A percentile compares a stretch with the other conserved stretches of the same genome.
These are phyloP conservation scores for Chaetomiaceae sp. DNA, from an alignment of 2,329 filamentous ascomycete genomes.

Conservation along the genomic window DNA sequence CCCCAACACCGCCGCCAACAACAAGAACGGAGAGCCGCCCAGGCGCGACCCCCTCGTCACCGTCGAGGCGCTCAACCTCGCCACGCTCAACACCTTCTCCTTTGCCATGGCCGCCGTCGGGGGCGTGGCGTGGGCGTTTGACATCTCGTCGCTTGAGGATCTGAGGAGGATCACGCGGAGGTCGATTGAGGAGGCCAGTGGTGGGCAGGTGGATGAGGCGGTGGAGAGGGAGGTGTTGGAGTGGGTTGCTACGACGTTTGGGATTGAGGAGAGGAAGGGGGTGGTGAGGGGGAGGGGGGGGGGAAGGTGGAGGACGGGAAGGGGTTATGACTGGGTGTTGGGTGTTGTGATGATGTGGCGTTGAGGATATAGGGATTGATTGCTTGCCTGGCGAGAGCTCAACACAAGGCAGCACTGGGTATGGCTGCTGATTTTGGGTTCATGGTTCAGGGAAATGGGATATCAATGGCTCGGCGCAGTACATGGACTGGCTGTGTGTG, in stretches of 20 bases:
- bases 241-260: conserved; percentile 57
- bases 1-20: neutral
- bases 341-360: neutral
- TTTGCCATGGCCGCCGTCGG: conserved; percentile 72
- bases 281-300: neutral
- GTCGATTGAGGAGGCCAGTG: conserved; percentile 34
- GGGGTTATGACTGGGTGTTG: neutral
- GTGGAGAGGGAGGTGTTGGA: conserved; percentile 59
- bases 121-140: conserved; percentile 69
- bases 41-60: conserved; percentile 62
- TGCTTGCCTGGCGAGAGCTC: no score
- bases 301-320: neutral
- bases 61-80: conserved; percentile 75
- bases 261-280: conserved; percentile 38
- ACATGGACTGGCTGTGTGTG: no score
- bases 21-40: conserved; percentile 27
- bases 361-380: neutral
- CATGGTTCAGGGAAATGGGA: no score
- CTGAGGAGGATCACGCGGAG: conserved; percentile 50
- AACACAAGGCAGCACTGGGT: no score
- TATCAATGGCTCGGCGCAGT: no score
- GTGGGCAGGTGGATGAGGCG: conserved; percentile 40
- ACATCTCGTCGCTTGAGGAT: conserved; percentile 67
- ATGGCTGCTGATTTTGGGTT: no score
- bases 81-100: conserved; percentile 78